Evolutionary conservation across 176 grass and related monocot species (phyloP), one percentile per base, ranked within the genome.

Genomic region (Aegilops longissima): DNA sequence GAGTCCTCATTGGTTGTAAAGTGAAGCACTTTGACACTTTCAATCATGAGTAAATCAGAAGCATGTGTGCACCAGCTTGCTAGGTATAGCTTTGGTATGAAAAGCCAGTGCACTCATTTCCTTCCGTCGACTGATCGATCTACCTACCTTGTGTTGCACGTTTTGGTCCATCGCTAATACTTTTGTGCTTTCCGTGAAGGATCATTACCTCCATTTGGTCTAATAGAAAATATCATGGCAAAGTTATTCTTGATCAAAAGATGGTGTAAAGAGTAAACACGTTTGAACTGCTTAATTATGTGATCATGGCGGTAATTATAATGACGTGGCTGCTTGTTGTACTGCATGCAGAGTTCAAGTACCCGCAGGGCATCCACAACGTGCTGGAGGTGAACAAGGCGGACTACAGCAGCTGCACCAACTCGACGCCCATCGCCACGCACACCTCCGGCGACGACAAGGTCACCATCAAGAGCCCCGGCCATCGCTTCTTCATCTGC

Each of bases 401-500:
- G 3, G 85, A 93, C 64, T 96, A 92, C 85, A 82, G 90, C 79
- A 84, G 89, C 66, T 96, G 94, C 87, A 90, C 83, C 72, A 90
- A 82, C 77, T 87, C 94, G 18, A 86, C 89, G 35, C 94, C 94
- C 12, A 84, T 97, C 81, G 85, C 89, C 29, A 90, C 84, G 1
- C 89, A 92, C 86, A 89, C 83, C 65, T 90, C 94, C 21, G 94
- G 94, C 49, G 92, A 97, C 51, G 94, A 97, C 86, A 92, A 89
- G 76, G 70, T 97, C 80, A 49, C 68, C 79, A 94, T 97, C 80
- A 94, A 78, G 83, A 75, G 72, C 65, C 35, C 87, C n/a, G 94
- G 94, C 67, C 94, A 97, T 83, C 85, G 90, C 68, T 94, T 94
- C 87, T 97, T 92, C 90, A 94, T 97, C 83, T 97, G 94, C 45